phyloP scores from a whole-genome alignment of 1,284 basidiomycete genomes.

The Puccinia triticina region DNA sequence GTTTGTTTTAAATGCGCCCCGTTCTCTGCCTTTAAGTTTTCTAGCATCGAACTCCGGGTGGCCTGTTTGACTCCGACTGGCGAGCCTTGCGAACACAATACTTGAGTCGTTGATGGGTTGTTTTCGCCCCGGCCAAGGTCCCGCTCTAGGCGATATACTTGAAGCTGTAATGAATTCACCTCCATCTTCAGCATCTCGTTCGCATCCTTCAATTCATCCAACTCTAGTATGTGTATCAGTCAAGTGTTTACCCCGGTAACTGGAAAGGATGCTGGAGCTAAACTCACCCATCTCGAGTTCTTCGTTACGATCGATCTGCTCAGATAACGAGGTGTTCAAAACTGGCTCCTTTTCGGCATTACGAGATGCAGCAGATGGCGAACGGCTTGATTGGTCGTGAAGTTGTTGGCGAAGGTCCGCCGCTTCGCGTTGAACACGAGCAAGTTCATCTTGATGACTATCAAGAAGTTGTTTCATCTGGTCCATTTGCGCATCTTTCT shows the following conservation, averaged over 20 bases:
- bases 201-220: constrained; percentile 46
- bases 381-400: neutral
- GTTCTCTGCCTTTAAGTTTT: constrained; percentile 36
- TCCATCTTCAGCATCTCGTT: constrained; percentile 48
- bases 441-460: constrained; percentile 42
- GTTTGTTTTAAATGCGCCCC: constrained; percentile 31
- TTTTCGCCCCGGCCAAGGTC: constrained; percentile 49
- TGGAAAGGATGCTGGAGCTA: neutral
- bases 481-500: constrained; percentile 19
- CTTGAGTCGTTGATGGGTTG: constrained; percentile 34
- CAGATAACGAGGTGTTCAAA: constrained; percentile 40
- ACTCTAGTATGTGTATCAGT: constrained; percentile 12
- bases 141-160: constrained; percentile 45
- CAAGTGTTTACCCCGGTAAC: neutral
- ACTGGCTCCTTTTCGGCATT: constrained; percentile 34
- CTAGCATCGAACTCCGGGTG: constrained; percentile 32
- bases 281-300: constrained; percentile 41
- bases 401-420: constrained; percentile 33
- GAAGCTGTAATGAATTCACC: constrained; percentile 46
- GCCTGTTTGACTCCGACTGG: constrained; percentile 37
- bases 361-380: neutral
- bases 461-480: constrained; percentile 42
- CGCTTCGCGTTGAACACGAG: constrained; percentile 28
- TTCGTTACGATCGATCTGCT: constrained; percentile 49
- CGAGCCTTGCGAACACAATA: constrained; percentile 29